phyloP scores from a whole-genome alignment of 768 basidiomycete species.

The Psilocybe subaeruginosa region DNA sequence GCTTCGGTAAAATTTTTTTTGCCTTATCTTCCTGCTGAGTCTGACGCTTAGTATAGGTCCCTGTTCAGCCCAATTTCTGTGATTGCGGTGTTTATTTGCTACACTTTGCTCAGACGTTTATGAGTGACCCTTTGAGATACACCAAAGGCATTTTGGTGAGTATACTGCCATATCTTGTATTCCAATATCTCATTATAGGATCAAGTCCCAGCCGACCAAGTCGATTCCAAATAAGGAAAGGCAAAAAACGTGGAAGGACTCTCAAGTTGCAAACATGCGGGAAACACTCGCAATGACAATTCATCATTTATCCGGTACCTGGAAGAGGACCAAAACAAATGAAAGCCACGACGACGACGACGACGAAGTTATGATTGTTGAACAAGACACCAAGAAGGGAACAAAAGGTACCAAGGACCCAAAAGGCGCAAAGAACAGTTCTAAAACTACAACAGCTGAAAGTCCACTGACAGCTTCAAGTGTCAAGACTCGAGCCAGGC shows the following conservation, averaged over 20 bases:
- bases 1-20: slow-evolving; percentile 47
- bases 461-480: too few relatives aligned
- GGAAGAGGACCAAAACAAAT: slow-evolving; percentile 48
- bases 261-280: slow-evolving; percentile 48
- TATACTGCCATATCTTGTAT: neutral
- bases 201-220: slow-evolving; percentile 29
- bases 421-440: too few relatives aligned
- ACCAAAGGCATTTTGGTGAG: slow-evolving; percentile 51
- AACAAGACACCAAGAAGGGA: slow-evolving; percentile 6
- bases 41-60: slow-evolving; percentile 59
- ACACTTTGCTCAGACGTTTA: slow-evolving; percentile 82
- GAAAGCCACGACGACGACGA: slow-evolving; percentile 35
- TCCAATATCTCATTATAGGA: neutral
- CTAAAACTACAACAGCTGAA: too few relatives aligned
- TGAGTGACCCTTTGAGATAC: slow-evolving; percentile 60
- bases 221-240: slow-evolving; percentile 38
- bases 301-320: slow-evolving; percentile 50
- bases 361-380: slow-evolving; percentile 32
- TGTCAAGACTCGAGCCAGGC: neutral
- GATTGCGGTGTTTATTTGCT: slow-evolving; percentile 94
- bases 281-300: slow-evolving; percentile 47
- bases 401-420: neutral
- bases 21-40: neutral
- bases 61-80: slow-evolving; percentile 84
- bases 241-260: slow-evolving; percentile 54